A percentile compares a stretch with the other conserved stretches of the same genome.
These are phyloP conservation scores for Cyberlindnera lachancei DNA, from an alignment of 805 yeast genomes.

Conservation along the genomic window DNA sequence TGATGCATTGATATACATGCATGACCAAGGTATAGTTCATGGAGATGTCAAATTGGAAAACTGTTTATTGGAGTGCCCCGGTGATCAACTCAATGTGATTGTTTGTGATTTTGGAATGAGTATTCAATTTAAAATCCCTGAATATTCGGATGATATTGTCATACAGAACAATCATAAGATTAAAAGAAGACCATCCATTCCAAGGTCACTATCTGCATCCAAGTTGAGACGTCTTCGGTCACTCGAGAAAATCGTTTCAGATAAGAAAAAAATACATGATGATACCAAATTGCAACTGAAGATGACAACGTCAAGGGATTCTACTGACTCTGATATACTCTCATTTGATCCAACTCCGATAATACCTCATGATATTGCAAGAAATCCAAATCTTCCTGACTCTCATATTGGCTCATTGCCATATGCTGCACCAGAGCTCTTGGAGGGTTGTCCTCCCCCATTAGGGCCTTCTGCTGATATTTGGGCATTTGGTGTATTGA, in stretches of 20 bases:
- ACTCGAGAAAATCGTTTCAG: constrained; percentile 19
- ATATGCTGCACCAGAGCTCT: constrained; percentile 84
- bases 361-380: constrained; percentile 5
- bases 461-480: constrained; percentile 67
- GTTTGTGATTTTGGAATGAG: constrained; percentile 92
- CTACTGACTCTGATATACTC: constrained; percentile 3
- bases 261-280: constrained; percentile 25
- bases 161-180: constrained; percentile 21
- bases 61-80: constrained; percentile 37
- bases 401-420: constrained; percentile 84
- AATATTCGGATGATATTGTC: constrained; percentile 12
- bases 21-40: constrained; percentile 63
- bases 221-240: constrained; percentile 9
- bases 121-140: constrained; percentile 19
- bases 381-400: constrained; percentile 35
- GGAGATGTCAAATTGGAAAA: constrained; percentile 73
- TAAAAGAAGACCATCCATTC: constrained; percentile 24
- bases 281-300: constrained; percentile 16
- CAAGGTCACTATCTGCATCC: constrained; percentile 27
- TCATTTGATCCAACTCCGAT: constrained; percentile 13
- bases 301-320: not conserved
- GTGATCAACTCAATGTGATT: constrained; percentile 30
- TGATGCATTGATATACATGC: constrained; percentile 53
- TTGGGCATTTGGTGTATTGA: constrained; percentile 85
- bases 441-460: constrained; percentile 54